These are phyloP conservation scores for Ganoderma resinaceum DNA, from an alignment of 1,284 basidiomycete genomes.

Conservation along the genomic window DNA sequence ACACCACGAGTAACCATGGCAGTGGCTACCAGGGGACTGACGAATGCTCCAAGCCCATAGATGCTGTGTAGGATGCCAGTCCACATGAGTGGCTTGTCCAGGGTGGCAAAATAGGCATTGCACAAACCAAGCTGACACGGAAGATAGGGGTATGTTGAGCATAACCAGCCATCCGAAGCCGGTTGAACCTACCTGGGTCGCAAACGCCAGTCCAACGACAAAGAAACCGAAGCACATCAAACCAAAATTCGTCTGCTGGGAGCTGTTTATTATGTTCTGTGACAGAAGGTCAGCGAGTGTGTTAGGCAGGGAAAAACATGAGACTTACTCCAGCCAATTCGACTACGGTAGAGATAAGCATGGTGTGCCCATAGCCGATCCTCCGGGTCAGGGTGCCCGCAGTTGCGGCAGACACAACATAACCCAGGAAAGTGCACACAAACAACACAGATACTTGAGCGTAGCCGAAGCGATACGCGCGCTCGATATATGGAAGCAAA, in stretches of 20 bases:
- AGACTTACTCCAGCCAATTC: slow-evolving; percentile 40
- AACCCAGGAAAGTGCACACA: slow-evolving; percentile 40
- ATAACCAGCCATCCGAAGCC: not conserved
- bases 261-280: slow-evolving; percentile 43
- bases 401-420: slow-evolving; percentile 37
- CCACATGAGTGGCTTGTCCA: slow-evolving; percentile 41
- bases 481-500: slow-evolving; percentile 40
- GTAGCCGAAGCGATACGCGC: slow-evolving; percentile 37
- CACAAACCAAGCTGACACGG: slow-evolving; percentile 37
- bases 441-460: slow-evolving; percentile 40
- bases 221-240: slow-evolving; percentile 44
- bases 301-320: not conserved
- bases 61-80: slow-evolving; percentile 42
- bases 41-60: slow-evolving; percentile 42
- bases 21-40: slow-evolving; percentile 41
- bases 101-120: slow-evolving; percentile 41
- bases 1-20: slow-evolving; percentile 39
- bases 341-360: slow-evolving; percentile 36
- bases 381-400: slow-evolving; percentile 36
- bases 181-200: slow-evolving; percentile 35
- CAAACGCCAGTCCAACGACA: slow-evolving; percentile 40
- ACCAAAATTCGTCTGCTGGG: slow-evolving; percentile 39
- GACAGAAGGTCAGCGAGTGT: not conserved
- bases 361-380: slow-evolving; percentile 39
- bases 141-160: not conserved